phyloP scores from a whole-genome alignment of 768 basidiomycete genomes.

The Cystobasidium onofrii region DNA sequence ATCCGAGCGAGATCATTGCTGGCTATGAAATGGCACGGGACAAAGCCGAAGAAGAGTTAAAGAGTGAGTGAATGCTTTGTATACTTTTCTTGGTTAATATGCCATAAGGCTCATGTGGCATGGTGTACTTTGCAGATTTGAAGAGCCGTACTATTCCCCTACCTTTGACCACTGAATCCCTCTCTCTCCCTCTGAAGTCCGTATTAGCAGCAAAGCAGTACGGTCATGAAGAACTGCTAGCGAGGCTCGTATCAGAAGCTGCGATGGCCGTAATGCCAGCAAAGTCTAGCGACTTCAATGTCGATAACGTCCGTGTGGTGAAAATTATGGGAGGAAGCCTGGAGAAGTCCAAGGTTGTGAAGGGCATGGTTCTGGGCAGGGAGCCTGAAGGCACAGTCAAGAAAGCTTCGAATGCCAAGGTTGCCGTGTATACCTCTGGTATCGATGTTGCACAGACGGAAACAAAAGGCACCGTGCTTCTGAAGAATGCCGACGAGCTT shows the following conservation, averaged over 20 bases:
- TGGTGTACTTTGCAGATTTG: slow-evolving; percentile 52
- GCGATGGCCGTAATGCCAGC: slow-evolving; percentile 64
- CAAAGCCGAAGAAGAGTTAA: slow-evolving; percentile 77
- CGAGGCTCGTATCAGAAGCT: slow-evolving; percentile 82
- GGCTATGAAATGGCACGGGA: slow-evolving; percentile 85
- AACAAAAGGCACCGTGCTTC: slow-evolving; percentile 94
- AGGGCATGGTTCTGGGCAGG: slow-evolving; percentile 95
- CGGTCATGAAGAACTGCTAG: slow-evolving; percentile 74
- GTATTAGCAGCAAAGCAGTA: slow-evolving; percentile 97
- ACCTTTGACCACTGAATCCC: slow-evolving; percentile 62
- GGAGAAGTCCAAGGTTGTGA: slow-evolving; percentile 73
- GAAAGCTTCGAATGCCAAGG: slow-evolving; percentile 76
- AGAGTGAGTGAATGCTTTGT: slow-evolving; percentile 55
- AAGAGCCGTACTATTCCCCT: slow-evolving; percentile 62
- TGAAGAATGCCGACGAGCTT: slow-evolving; percentile 93
- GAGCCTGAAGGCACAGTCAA: slow-evolving; percentile 87
- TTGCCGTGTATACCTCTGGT: slow-evolving; percentile 87
- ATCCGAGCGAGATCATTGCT: slow-evolving; percentile 88
- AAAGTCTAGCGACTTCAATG: slow-evolving; percentile 76
- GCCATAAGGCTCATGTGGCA: not conserved
- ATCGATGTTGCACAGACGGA: slow-evolving; percentile 93
- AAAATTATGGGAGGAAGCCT: slow-evolving; percentile 95
- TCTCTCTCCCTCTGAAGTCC: slow-evolving; percentile 71
- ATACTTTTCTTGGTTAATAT: not conserved
- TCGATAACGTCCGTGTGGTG: slow-evolving; percentile 94